Conservation (phyloP, 1,139 yeast genomes). For the Hyphopichia wangnamkhiaoensis region DNA sequence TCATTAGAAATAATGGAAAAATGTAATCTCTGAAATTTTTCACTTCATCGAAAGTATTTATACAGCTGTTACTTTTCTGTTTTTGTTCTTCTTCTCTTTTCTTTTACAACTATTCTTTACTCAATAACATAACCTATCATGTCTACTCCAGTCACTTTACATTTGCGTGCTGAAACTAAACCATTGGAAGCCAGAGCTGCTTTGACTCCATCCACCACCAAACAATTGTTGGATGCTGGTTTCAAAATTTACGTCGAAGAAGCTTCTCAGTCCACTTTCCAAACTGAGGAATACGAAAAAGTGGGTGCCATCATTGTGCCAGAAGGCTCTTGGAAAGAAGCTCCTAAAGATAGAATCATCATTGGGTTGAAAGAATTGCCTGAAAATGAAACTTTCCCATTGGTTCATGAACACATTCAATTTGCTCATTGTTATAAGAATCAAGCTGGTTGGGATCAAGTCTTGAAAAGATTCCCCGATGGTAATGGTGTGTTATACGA, state of each 20-base stretch:
- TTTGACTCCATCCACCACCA: constrained; percentile 87
- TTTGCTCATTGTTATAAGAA: constrained; percentile 98
- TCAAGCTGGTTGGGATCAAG: constrained; percentile 97
- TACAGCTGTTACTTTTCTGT: background rate
- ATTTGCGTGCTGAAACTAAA: constrained; percentile 94
- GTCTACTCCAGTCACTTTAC: constrained; percentile 52
- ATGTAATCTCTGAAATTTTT: background rate
- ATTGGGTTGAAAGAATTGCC: constrained; percentile 95
- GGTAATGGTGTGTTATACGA: constrained; percentile 93
- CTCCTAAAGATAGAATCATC: constrained; percentile 87
- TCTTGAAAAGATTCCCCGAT: constrained; percentile 79
- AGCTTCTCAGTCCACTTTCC: constrained; percentile 79
- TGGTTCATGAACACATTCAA: constrained; percentile 93
- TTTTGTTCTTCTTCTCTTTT: background rate
- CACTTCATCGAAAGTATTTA: background rate
- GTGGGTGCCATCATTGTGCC: constrained; percentile 90
- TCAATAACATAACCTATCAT: constrained; percentile 6
- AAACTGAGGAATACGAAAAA: constrained; percentile 68
- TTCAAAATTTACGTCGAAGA: constrained; percentile 87
- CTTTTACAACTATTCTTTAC: too few relatives aligned
- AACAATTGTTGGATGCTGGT: constrained; percentile 82
- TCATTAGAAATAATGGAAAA: background rate
- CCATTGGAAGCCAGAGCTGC: constrained; percentile 98
- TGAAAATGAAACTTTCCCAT: constrained; percentile 85
- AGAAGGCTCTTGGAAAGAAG: constrained; percentile 87